phyloP scores from a whole-genome alignment of 257 asterid genomes.

The Ilex asprella region DNA sequence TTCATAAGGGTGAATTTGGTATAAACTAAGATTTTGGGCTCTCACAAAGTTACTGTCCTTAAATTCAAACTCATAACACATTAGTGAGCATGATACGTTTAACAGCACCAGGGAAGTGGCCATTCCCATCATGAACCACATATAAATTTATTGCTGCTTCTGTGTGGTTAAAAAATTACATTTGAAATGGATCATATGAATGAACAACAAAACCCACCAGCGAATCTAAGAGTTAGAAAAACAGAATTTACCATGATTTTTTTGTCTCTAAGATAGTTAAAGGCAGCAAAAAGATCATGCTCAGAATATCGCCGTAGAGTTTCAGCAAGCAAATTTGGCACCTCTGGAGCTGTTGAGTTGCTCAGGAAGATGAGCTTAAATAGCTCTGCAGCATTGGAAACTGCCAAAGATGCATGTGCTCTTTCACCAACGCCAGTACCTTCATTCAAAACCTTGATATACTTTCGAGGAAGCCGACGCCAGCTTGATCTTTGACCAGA shows the following conservation, averaged over 20 bases:
- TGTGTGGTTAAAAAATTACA: not conserved
- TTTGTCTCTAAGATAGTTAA: conserved; percentile 82
- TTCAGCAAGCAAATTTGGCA: conserved; percentile 68
- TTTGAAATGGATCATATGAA: not conserved
- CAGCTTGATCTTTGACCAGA: conserved; percentile 47
- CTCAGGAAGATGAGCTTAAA: conserved; percentile 84
- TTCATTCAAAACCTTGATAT: conserved; percentile 42
- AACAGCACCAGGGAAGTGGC: no score
- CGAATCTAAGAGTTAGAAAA: conserved; percentile 4
- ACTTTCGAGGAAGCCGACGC: conserved; percentile 39
- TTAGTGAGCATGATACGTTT: no score
- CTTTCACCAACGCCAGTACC: conserved; percentile 33
- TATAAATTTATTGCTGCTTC: no score
- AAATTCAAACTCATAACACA: no score
- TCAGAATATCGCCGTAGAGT: conserved; percentile 89
- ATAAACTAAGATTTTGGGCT: no score
- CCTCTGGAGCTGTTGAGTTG: conserved; percentile 67
- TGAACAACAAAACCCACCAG: not conserved
- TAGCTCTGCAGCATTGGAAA: conserved; percentile 91
- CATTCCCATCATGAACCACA: no score
- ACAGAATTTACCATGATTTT: conserved; percentile 63
- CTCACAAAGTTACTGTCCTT: no score
- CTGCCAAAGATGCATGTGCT: conserved; percentile 74
- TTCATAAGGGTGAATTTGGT: no score
- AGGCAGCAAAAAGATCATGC: conserved; percentile 95